phyloP scores from a whole-genome alignment of 176 grass and related monocot species.

The Cenchrus americanus region DNA sequence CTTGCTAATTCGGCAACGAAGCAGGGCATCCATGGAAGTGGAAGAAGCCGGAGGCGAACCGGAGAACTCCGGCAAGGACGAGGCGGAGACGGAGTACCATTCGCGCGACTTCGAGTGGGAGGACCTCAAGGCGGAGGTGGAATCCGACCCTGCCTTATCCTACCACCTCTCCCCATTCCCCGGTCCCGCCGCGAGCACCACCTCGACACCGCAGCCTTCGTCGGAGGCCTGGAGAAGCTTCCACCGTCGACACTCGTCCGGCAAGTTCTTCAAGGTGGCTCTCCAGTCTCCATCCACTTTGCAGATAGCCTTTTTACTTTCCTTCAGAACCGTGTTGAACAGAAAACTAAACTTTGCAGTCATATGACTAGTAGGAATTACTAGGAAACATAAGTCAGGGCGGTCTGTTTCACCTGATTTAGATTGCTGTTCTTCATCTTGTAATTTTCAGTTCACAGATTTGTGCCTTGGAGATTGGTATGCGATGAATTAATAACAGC shows the following conservation, averaged over 20 bases:
- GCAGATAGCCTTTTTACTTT: background rate
- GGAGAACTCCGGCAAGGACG: slow-evolving; percentile 9
- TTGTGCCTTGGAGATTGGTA: slow-evolving; percentile 26
- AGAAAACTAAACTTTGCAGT: background rate
- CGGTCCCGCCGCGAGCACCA: background rate
- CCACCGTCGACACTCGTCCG: slow-evolving; percentile 77
- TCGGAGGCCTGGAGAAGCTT: slow-evolving; percentile 85
- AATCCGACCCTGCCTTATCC: slow-evolving; percentile 61
- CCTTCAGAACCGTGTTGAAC: too few species aligned
- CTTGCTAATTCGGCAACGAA: background rate
- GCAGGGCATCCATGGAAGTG: slow-evolving; percentile 26
- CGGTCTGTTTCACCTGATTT: background rate
- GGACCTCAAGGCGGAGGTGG: slow-evolving; percentile 64
- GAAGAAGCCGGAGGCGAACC: background rate
- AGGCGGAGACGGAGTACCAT: slow-evolving; percentile 73
- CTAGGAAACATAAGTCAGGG: background rate
- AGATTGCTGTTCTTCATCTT: slow-evolving; percentile 43
- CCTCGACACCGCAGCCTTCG: slow-evolving; percentile 3
- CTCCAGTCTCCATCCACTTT: background rate
- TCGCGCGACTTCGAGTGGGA: slow-evolving; percentile 86
- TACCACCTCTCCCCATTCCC: slow-evolving; percentile 62
- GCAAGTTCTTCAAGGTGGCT: slow-evolving; percentile 79
- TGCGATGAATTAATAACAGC: background rate
- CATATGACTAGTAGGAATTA: background rate
- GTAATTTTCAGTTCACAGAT: slow-evolving; percentile 8